Evolutionary conservation across 352 stramenopile species (phyloP), one percentile per base, ranked within the genome.

Genomic region (Phytophthora pisi): DNA sequence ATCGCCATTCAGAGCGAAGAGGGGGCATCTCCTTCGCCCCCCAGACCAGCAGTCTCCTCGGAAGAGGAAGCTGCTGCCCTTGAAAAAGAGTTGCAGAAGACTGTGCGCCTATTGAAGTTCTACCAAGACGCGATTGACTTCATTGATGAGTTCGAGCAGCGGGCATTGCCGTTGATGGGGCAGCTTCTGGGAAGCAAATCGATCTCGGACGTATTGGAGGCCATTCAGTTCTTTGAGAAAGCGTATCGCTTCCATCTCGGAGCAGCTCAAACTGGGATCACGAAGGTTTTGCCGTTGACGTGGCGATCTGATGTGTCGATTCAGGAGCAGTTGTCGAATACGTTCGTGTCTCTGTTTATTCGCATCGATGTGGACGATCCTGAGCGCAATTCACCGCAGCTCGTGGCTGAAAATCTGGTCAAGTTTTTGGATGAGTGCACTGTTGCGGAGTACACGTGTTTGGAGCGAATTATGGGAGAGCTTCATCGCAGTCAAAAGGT

Each of bases 141-240:
- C 68, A 98, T 98, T 59, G 82, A 96, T 34, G 77, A 95, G 24
- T 93, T 98, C 59, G 93, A 98, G 64, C 66, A 87, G 47, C 63
- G 74, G 57, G 91, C 93, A 1, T 61, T 88, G 5, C 86, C 86
- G 11, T 64, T 92, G 23, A 93, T 97, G 61, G 78, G 89, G 3
- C 79, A 93, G 51, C 82, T 98, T 45, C 79, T 99, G 2, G 80
- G 96, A 5, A 98, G 91, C 49, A 91, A 91, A 31, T 98, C 94
- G 28, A 85, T 88, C 15, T 96, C 91, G 16, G 96, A 99, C 71
- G 92, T 98, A 3, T 86, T 97, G 11, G 95, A 98, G 70, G 85
- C 95, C 16, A 96, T 98, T 45, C 81, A 92, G 15, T 98, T 99
- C 66, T 97, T 98, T 64, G 91, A 97, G 8, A 89, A 93, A 46